Conservation (phyloP, 495 filamentous ascomycete genomes). For the Aspergillus funiculosus region DNA sequence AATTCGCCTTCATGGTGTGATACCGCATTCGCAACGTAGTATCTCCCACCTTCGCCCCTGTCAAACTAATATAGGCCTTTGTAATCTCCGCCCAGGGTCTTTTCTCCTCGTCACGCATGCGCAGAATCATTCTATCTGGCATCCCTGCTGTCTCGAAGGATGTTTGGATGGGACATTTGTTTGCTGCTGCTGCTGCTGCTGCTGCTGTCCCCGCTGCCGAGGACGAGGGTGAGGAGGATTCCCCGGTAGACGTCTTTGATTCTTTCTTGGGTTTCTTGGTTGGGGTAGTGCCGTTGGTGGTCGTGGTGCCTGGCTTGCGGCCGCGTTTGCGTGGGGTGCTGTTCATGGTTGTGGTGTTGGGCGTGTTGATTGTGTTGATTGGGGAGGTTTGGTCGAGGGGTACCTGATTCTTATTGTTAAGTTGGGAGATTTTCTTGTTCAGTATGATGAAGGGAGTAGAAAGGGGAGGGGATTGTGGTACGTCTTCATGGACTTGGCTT, state of each 20-base stretch:
- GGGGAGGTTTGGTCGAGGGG: background rate
- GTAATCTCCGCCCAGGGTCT: constrained; percentile 20
- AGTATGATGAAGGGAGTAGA: no score
- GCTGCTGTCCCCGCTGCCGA: background rate
- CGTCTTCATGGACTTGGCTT: no score
- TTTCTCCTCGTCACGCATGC: constrained; percentile 20
- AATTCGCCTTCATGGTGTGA: constrained; percentile 23
- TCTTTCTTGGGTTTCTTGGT: constrained; percentile 1
- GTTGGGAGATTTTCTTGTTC: no score
- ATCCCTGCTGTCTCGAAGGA: constrained; percentile 6
- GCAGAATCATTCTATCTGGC: constrained; percentile 18
- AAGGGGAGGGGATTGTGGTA: no score
- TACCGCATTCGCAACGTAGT: constrained; percentile 18
- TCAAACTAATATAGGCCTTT: constrained; percentile 9
- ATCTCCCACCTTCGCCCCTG: constrained; percentile 12
- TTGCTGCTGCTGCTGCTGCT: constrained; percentile 2
- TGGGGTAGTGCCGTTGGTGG: background rate
- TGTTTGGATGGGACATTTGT: constrained; percentile 15
- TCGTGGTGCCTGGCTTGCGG: background rate
- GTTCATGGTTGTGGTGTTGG: background rate
- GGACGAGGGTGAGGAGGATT: no score
- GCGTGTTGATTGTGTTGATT: background rate
- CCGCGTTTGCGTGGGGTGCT: constrained; percentile 6
- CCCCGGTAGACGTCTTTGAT: background rate
- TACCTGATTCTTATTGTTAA: no score